Base-by-base conservation (phyloP, 805 yeast species). In the Metschnikowia chrysomelidarum region DNA sequence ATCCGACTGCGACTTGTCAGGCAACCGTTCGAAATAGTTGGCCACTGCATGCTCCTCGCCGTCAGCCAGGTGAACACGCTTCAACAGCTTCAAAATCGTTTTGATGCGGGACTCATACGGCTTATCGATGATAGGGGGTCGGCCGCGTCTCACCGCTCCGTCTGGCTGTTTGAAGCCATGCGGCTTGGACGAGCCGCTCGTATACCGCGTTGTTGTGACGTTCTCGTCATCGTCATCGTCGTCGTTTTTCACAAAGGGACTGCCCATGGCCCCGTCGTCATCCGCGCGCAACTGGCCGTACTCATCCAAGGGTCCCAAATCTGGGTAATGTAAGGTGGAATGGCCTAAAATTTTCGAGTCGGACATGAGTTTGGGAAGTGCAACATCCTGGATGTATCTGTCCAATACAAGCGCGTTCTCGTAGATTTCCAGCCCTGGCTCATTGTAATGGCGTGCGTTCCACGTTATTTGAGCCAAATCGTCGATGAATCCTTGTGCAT, bases 91-190 rank as follows among this genome's bases (percentile, higher is more conserved):
- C 69, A 93, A 64, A 24, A 93, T 80, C 47, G 87, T 80, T 59
- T 91, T 89, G 60, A 91, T 88, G 44, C 97, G 72, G 54, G 87
- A 87, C 60, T 93, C 97, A 59, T 83, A 89, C 5, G 95, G 95
- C 54, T 80, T 82, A 57, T 86, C 95, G 32, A 87, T 87, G 38
- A 87, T 82, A 2, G 96, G 95, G 4, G 96, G 96, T 50, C 95
- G 73, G 13, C 95, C 95, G 53, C 95, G 73, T 58, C 86, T 82
- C 20, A 77, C 74, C 49, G 87, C 81, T 16, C 61, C 55, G 29
- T 60, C 67, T 32, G 47, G 45, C 20, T 24, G 33, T 18, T 32
- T 34, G 25, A 6, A n/a, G 19, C 30, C 30, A 22, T 29, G 27
- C 20, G 41, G 28, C 24, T 26, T 25, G 24, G 29, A 11, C 22